Conservation (phyloP, 2,329 filamentous ascomycete genomes). For the Pseudocercospora fuligena region DNA sequence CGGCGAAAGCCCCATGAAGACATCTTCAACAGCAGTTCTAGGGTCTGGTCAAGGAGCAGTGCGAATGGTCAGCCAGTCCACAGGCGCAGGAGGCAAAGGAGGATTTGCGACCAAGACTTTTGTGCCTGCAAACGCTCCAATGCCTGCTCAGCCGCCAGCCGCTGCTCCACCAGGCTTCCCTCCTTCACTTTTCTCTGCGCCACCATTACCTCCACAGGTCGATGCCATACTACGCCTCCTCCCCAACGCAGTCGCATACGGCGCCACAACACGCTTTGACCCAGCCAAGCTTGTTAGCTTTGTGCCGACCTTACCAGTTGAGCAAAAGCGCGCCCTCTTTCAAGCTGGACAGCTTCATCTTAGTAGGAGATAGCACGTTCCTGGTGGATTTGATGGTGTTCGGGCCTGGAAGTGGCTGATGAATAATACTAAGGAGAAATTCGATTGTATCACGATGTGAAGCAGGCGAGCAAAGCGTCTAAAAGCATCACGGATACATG, state of each 20-base stretch:
- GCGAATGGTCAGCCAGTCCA: constrained; percentile 56
- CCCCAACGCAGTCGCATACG: constrained; percentile 73
- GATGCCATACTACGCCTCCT: constrained; percentile 59
- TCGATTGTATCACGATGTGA: not conserved
- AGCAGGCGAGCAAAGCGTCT: not conserved
- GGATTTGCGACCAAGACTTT: constrained; percentile 42
- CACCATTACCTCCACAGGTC: constrained; percentile 74
- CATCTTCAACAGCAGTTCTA: constrained; percentile 71
- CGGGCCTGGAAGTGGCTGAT: not conserved
- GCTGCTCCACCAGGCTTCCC: constrained; percentile 47
- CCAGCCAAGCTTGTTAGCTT: constrained; percentile 73
- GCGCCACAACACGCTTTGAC: constrained; percentile 64
- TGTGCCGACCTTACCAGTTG: constrained; percentile 62
- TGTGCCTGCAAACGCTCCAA: constrained; percentile 50
- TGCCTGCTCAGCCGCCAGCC: not conserved
- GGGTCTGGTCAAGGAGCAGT: constrained; percentile 8
- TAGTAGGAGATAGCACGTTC: not conserved
- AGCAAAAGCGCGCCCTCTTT: constrained; percentile 38
- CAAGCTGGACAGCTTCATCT: constrained; percentile 15
- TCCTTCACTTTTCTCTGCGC: constrained; percentile 61
- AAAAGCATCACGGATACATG: not conserved
- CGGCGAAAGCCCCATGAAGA: constrained; percentile 91
- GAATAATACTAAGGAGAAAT: not conserved
- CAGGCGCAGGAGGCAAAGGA: constrained; percentile 31
- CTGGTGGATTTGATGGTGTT: not conserved